These are phyloP conservation scores for Marchantia polymorpha DNA, from an alignment of 225 moss, liverwort and hornwort genomes.

Conservation along the genomic window DNA sequence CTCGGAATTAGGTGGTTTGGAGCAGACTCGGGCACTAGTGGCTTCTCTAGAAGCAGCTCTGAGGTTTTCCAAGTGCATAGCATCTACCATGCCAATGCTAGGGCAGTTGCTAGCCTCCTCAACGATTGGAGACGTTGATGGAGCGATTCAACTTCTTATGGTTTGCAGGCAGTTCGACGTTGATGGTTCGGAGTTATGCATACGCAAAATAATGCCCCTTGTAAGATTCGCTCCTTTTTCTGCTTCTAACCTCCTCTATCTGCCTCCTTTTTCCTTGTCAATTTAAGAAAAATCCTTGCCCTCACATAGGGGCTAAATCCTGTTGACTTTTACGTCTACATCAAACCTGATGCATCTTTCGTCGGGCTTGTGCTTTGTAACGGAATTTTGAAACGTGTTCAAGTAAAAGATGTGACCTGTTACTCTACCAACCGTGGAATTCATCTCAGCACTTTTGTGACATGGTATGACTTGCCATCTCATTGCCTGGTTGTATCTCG, in stretches of 20 bases:
- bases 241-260: not conserved
- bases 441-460: not conserved
- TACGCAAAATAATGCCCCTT: slow-evolving; percentile 90
- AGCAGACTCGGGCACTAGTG: slow-evolving; percentile 92
- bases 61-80: slow-evolving; percentile 84
- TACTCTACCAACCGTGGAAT: not conserved
- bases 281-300: too few species aligned
- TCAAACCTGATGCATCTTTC: too few species aligned
- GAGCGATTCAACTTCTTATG: slow-evolving; percentile 74
- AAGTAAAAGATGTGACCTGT: too few species aligned
- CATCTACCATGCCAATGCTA: slow-evolving; percentile 75
- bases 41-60: slow-evolving; percentile 88
- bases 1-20: slow-evolving; percentile 70
- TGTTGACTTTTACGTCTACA: too few species aligned
- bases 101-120: slow-evolving; percentile 79
- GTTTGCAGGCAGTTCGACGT: slow-evolving; percentile 84
- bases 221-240: slow-evolving; percentile 37
- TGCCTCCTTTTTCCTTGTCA: too few species aligned
- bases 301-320: too few species aligned
- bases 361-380: too few species aligned
- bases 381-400: too few species aligned
- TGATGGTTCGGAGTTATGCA: slow-evolving; percentile 69
- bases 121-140: slow-evolving; percentile 76
- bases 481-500: not conserved
- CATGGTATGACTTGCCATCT: not conserved